These are phyloP conservation scores for Rhododendron ovatum DNA, from an alignment of 148 eudicot species.

Conservation along the genomic window DNA sequence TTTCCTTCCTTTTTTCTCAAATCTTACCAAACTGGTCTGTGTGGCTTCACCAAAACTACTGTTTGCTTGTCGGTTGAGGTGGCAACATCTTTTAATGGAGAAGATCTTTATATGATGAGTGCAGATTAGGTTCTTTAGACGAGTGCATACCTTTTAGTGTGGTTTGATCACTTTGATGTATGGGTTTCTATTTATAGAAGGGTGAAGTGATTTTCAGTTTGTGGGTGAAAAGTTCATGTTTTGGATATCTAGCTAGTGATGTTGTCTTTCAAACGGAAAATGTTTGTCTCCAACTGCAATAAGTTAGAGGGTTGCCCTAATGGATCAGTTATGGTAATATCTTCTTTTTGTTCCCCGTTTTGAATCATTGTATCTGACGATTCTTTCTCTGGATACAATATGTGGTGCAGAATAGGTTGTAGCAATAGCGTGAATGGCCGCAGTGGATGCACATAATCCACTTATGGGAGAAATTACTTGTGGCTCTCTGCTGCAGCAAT, in stretches of 20 bases:
- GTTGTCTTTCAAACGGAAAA: neutral
- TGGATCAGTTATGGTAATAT: neutral
- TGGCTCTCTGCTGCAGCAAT: slow-evolving; percentile 71
- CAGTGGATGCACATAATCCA: slow-evolving; percentile 56
- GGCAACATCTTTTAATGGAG: neutral
- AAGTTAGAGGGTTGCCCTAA: neutral
- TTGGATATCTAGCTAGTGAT: neutral
- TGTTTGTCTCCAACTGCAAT: neutral
- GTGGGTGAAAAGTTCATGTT: neutral
- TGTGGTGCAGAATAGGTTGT: slow-evolving; percentile 21
- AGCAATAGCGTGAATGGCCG: slow-evolving; percentile 53
- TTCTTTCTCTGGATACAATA: slow-evolving; percentile 3
- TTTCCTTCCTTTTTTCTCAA: neutral
- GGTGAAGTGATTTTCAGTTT: neutral
- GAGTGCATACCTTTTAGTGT: neutral
- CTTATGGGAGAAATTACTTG: slow-evolving; percentile 64
- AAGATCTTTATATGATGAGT: neutral
- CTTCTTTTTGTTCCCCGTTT: neutral
- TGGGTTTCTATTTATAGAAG: neutral
- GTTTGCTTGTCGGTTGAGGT: neutral
- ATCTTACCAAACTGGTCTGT: neutral
- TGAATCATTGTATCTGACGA: neutral
- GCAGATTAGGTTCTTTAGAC: neutral
- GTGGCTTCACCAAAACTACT: neutral
- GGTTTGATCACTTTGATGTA: neutral